Base-by-base conservation (phyloP, 805 yeast genomes). In the Metschnikowia continentalis region DNA sequence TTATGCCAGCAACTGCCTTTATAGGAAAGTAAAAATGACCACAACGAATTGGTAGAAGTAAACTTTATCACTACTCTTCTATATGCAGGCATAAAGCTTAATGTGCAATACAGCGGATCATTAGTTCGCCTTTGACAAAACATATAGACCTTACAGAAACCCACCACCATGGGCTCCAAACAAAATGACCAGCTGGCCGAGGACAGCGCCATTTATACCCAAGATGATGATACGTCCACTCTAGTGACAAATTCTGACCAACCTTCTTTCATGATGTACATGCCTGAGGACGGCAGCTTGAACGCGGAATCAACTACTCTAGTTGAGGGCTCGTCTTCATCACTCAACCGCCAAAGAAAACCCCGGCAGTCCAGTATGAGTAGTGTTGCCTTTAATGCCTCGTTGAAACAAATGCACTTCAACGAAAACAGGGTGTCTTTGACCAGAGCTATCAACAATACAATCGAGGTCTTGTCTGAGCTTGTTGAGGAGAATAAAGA, bases 371-470 rank as follows among this genome's bases (percentile, higher is more conserved):
- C 59, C 8, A 57, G 60, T 40, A 58, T 54, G 50, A 52, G 53
- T 44, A 54, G 55, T 50, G 55, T 52, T 54, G 74, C 61, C n/a
- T 60, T 75, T 53, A 71, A 75, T 42, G 73, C 85, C 1, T 85
- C 90, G 47, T 64, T 86, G 32, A 81, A 83, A 52, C 96, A 91
- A 62, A 69, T 86, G 50, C 86, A 81, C 54, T 92, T 87, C 65
- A 89, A 89, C 62, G 83, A 84, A 58, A 84, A 84, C 69, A 78
- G 86, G 49, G 71, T 81, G 0, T 77, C 85, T 0, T 71, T 91
- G 49, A 85, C 82, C 52, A 72, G 87, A 47, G 76, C 84, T 1
- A 83, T 87, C 50, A 70, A 76, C 53, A 73, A 78, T 32, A 78
- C 84, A 1, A 69, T 76, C 13, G 78, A 76, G 36, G 61, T 85